phyloP scores from a whole-genome alignment of 345 rosid species.

The Leavenworthia alabamica region DNA sequence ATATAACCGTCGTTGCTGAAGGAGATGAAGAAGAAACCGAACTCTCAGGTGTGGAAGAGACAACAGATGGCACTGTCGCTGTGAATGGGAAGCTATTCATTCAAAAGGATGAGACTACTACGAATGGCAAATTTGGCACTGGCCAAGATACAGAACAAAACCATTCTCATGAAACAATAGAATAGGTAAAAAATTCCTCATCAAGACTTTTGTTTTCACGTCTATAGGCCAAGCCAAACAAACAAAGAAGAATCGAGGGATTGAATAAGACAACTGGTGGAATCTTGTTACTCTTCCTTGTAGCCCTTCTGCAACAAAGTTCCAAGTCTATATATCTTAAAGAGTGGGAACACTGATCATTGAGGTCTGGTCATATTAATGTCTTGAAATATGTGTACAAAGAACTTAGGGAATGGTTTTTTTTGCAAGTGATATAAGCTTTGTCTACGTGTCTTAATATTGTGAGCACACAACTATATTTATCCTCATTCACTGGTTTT shows the following conservation, averaged over 20 bases:
- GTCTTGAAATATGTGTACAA: too few species aligned
- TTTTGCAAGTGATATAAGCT: too few species aligned
- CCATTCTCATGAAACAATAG: constrained; percentile 26
- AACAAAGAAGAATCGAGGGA: neutral
- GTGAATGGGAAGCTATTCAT: constrained; percentile 42
- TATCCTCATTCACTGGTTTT: too few species aligned
- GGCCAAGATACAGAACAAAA: constrained; percentile 27
- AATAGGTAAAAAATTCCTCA: constrained; percentile 17
- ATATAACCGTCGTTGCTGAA: constrained; percentile 11
- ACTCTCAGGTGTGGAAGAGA: constrained; percentile 17
- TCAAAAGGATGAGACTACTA: constrained; percentile 29
- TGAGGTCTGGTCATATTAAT: too few species aligned
- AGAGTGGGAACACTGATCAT: too few species aligned
- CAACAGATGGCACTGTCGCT: constrained; percentile 28
- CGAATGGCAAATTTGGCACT: constrained; percentile 27
- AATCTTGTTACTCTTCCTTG: neutral
- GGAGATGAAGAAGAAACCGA: constrained; percentile 17
- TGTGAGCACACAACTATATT: too few species aligned
- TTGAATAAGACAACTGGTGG: constrained; percentile 1
- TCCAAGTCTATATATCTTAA: neutral
- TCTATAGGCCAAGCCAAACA: neutral
- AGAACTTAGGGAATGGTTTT: too few species aligned
- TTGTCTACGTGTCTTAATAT: neutral
- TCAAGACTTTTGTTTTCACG: neutral
- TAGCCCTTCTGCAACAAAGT: neutral